Percentiles rank a stretch among this genome's conserved stretches.
These are phyloP conservation scores for Amphibolis antarctica DNA, from an alignment of 106 monocot genomes.

Conservation along the genomic window DNA sequence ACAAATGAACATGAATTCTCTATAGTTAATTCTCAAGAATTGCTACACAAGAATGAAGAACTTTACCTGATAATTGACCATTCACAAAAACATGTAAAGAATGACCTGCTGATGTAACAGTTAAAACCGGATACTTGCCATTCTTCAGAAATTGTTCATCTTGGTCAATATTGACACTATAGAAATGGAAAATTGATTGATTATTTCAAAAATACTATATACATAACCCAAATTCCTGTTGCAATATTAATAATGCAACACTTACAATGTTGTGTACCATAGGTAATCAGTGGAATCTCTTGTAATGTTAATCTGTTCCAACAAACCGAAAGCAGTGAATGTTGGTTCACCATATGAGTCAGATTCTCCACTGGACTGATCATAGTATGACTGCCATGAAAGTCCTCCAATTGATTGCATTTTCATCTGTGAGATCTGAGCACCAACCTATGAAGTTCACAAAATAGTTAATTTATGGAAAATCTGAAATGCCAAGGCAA, in stretches of 20 bases:
- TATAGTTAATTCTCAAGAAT: neutral
- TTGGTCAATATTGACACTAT: slow-evolving; percentile 27
- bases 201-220: neutral
- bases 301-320: slow-evolving; percentile 82
- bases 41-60: neutral
- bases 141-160: slow-evolving; percentile 17
- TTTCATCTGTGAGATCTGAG: slow-evolving; percentile 43
- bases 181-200: slow-evolving; percentile 1
- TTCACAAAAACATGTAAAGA: slow-evolving; percentile 27
- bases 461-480: too few relatives aligned
- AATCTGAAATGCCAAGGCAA: too few relatives aligned
- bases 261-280: slow-evolving; percentile 96
- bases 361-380: slow-evolving; percentile 13
- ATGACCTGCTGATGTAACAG: slow-evolving; percentile 27
- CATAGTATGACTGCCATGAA: slow-evolving; percentile 62
- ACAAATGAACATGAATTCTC: neutral
- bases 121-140: slow-evolving; percentile 13
- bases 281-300: slow-evolving; percentile 89
- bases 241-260: slow-evolving; percentile 1
- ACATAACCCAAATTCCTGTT: neutral
- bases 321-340: slow-evolving; percentile 55
- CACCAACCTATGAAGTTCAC: slow-evolving; percentile 41
- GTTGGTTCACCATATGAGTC: slow-evolving; percentile 41
- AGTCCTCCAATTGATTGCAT: slow-evolving; percentile 64
- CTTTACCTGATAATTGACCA: slow-evolving; percentile 19